Base-by-base conservation (phyloP, 2,329 filamentous ascomycete genomes). In the Aspergillus arachidicola region DNA sequence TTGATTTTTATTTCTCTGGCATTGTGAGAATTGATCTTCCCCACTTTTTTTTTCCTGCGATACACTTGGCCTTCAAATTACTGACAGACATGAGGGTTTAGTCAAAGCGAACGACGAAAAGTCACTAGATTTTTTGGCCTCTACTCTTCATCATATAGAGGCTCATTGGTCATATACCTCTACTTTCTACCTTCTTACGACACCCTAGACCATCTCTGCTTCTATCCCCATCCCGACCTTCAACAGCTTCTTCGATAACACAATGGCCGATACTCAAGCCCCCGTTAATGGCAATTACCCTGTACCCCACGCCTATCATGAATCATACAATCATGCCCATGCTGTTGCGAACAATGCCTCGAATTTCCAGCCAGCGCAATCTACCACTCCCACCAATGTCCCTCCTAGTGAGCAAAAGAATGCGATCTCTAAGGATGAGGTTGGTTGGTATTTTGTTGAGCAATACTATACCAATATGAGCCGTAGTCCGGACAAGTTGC, bases 381-480 rank as follows among this genome's bases (percentile, higher is more conserved):
- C 76, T 50, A 76, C 78, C 38, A 79, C 78, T 38, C 75, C 78
- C 30, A 74, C 76, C 45, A 78, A 79, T 66, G 74, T 73, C 57
- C 73, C 77, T 36, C 69, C 71, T 59, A 73, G 69, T 61, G 77
- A 80, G 57, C 69, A 75, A 67, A 80, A 80, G 70, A 76, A 73
- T 68, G 77, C 76, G 64, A 85, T 87, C 66, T 83, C 83, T 72
- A 97, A 97, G 84, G 93, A 97, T 78, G 93, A 98, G 83, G 93
- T 99, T 71, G 95, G 93, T 80, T 99, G 95, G 95, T 98, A 94
- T 83, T 99, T 99, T 72, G 95, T 99, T 63, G 94, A 98, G 86
- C 93, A 97, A 81, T 99, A 97, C 85, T 99, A 99, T 83, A 98
- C 92, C 72, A 99, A 93, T 66, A 83, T 99, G 76, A 97, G 94